phyloP scores from a whole-genome alignment of 2,329 filamentous ascomycete genomes.

The Dactylellina haptotyla region DNA sequence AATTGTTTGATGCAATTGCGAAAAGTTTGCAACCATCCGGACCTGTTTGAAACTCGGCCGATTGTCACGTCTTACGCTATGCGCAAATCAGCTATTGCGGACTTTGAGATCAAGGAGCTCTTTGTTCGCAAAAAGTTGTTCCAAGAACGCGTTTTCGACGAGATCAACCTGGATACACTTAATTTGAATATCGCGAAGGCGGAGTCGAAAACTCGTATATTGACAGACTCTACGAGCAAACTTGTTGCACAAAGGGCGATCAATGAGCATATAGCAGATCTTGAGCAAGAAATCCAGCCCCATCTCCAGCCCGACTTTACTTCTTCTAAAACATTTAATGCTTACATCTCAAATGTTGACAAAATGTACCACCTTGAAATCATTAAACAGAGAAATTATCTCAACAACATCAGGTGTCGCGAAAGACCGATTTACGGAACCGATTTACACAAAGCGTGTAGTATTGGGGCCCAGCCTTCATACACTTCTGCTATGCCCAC shows the following conservation, averaged over 20 bases:
- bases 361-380: slow-evolving; percentile 78
- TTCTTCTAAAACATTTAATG: slow-evolving; percentile 66
- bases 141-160: slow-evolving; percentile 69
- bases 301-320: slow-evolving; percentile 60
- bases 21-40: slow-evolving; percentile 98
- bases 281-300: slow-evolving; percentile 55
- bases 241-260: slow-evolving; percentile 55
- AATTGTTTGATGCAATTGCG: slow-evolving; percentile 97
- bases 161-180: slow-evolving; percentile 78
- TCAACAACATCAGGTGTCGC: slow-evolving; percentile 83
- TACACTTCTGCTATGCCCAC: slow-evolving; percentile 20
- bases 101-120: slow-evolving; percentile 77
- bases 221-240: slow-evolving; percentile 34
- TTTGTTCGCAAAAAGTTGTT: slow-evolving; percentile 75
- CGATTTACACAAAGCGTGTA: slow-evolving; percentile 78
- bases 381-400: slow-evolving; percentile 80
- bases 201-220: slow-evolving; percentile 58
- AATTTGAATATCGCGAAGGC: slow-evolving; percentile 72
- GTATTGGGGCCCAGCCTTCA: slow-evolving; percentile 69
- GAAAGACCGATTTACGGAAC: slow-evolving; percentile 83
- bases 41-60: slow-evolving; percentile 92
- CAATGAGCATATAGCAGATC: slow-evolving; percentile 54
- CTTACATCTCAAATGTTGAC: slow-evolving; percentile 76
- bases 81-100: slow-evolving; percentile 77
- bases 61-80: slow-evolving; percentile 98